Base-by-base conservation (phyloP, 2,329 filamentous ascomycete species). In the Botrytis aclada region DNA sequence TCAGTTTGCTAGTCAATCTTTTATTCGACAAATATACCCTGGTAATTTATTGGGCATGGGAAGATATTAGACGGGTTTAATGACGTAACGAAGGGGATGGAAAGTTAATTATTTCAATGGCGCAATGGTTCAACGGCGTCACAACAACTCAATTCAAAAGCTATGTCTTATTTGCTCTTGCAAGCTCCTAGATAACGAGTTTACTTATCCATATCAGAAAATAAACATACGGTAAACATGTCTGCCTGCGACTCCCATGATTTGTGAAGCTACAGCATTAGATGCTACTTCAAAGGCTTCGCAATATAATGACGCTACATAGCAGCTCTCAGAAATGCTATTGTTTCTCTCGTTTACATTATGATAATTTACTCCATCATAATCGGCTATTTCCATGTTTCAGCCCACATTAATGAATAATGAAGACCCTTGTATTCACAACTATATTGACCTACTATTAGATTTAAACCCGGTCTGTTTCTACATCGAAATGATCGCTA, bases 221-320 rank as follows among this genome's bases (percentile, higher is more conserved):
- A 54, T 16, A 0, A n/a, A 16, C 4, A 18, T 29, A 54, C 5
- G 0, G 0, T n/a, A 14, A 51, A n/a, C 4, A 12, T 6, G 1
- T 14, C 47, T n/a, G 10, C 47, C 4, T n/a, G 10, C 0, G 14
- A 4, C 22, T 51, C 47, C 9, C 18, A 45, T 1, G 4, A n/a
- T 5, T 5, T 14, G 4, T 14, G 4, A n/a, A n/a, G 25, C 10
- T n/a, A n/a, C 22, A 51, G 7, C 43, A 51, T 51, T n/a, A n/a
- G 22, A 51, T 51, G 6, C 1, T 45, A 8, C 4, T 51, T 12
- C 9, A 0, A 25, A 25, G 25, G 10, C 4, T 16, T 54, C 45
- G 1, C 47, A 14, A 51, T 3, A 22, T 0, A 51, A 51, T 10
- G 9, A 25, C 12, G n/a, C 2, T 1, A n/a, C 22, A n/a, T 47